Evolutionary conservation across 192 early-diverging fungal species (phyloP).

Genomic region (Chytriomyces confervae): DNA sequence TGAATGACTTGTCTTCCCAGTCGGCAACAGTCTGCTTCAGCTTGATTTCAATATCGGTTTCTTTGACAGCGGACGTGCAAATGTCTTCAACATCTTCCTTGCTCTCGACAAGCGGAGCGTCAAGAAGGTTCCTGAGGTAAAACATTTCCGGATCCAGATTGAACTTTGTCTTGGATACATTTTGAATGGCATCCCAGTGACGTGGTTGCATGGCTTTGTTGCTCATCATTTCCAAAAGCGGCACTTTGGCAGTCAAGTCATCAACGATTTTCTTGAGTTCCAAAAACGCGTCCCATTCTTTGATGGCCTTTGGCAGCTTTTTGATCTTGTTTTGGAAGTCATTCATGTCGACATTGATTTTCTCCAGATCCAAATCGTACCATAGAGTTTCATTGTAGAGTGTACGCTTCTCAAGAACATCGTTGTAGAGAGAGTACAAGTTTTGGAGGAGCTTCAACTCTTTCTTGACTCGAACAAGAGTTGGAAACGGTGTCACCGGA

Average conservation of each 20-base stretch:
- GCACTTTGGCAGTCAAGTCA: conserved; percentile 62
- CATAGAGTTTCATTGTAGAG: conserved; percentile 68
- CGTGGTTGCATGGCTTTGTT: conserved; percentile 68
- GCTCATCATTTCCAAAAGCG: conserved; percentile 66
- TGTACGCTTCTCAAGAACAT: conserved; percentile 63
- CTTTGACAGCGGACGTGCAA: conserved; percentile 67
- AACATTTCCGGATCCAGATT: conserved; percentile 70
- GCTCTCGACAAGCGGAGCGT: conserved; percentile 61
- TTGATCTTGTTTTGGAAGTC: conserved; percentile 73
- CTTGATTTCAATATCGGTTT: conserved; percentile 70
- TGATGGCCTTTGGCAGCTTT: conserved; percentile 70
- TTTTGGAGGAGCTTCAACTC: conserved; percentile 69
- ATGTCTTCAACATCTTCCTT: conserved; percentile 71
- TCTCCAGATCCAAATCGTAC: conserved; percentile 61
- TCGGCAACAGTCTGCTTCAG: conserved; percentile 61
- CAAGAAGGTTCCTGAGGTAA: conserved; percentile 63
- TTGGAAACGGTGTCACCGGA: conserved; percentile 71
- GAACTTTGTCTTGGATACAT: conserved; percentile 59
- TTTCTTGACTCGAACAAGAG: conserved; percentile 65
- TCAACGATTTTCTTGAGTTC: conserved; percentile 69
- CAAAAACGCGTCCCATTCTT: conserved; percentile 70
- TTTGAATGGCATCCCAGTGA: conserved; percentile 65
- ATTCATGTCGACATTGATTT: conserved; percentile 65
- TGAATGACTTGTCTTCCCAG: conserved; percentile 69
- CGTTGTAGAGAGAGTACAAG: conserved; percentile 70